Base-by-base conservation (phyloP, 768 basidiomycete species). In the Mycena vitilis region DNA sequence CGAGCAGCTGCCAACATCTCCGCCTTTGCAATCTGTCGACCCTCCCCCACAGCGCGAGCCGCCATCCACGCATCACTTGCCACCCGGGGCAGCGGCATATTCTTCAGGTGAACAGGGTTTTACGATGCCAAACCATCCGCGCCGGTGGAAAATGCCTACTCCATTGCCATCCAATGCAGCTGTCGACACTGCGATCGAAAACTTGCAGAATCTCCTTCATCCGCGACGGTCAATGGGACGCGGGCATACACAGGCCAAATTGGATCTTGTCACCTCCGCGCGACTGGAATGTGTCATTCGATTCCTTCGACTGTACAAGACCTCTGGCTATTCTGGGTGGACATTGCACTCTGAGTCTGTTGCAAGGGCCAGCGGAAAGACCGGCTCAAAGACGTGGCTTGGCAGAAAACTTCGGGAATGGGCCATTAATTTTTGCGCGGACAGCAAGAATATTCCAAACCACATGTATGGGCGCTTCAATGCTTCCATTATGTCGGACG, bases 221-320 rank as follows among this genome's bases (percentile, higher is more conserved):
- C 40, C 40, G 5, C 2, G 7, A 8, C 40, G 40, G 15, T 4
- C 2, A 40, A 40, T 2, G 15, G 40, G 40, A 3, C 40, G 40
- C 5, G 40, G 40, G 15, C 40, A 40, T 40, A 8, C 11, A 9
- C 40, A 15, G 10, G 15, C 15, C 40, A n/a, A n/a, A n/a, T n/a
- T 40, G 7, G 53, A 56, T 56, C 5, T 55, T 16, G 61, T 63
- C 1, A 44, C 49, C 16, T 36, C 40, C n/a, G 61, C 61, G 9
- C 61, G 61, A 5, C 37, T 63, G 2, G 61, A 54, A 13, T 44
- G 40, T 23, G 42, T 63, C 37, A 18, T 37, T 4, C 61, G 53
- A 1, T 63, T 63, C 20, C 61, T 63, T 38, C 61, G 61, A 20
- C 36, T 63, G 37, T 63, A 52, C 51, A 51, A 53, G 51, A n/a